phyloP scores from a whole-genome alignment of 352 stramenopile genomes.

The Phytopythium litorale region DNA sequence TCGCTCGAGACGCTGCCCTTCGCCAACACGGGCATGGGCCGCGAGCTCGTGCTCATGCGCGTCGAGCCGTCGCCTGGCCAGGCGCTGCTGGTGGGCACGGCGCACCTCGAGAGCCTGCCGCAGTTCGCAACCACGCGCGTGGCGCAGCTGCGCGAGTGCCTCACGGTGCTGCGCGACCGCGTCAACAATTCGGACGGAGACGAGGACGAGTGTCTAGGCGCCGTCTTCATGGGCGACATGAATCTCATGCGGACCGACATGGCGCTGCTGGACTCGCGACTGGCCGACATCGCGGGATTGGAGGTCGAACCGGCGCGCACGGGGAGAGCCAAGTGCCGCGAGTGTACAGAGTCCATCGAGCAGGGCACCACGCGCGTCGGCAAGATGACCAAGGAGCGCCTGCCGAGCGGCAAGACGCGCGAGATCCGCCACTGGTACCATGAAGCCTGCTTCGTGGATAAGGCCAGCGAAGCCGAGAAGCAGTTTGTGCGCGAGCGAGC shows the following conservation, averaged over 20 bases:
- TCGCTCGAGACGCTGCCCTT: slow-evolving; percentile 62
- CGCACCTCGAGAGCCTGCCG: slow-evolving; percentile 70
- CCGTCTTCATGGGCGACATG: slow-evolving; percentile 75
- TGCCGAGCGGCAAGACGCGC: slow-evolving; percentile 35
- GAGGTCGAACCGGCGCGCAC: slow-evolving; percentile 52
- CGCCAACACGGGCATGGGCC: slow-evolving; percentile 65
- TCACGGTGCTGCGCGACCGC: slow-evolving; percentile 39
- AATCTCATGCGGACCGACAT: slow-evolving; percentile 63
- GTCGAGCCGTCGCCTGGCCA: slow-evolving; percentile 41
- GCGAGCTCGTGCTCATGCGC: slow-evolving; percentile 58
- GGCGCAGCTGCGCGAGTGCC: slow-evolving; percentile 50
- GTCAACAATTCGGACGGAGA: slow-evolving; percentile 22
- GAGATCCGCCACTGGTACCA: slow-evolving; percentile 67
- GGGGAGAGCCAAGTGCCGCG: slow-evolving; percentile 48
- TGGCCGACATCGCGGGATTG: slow-evolving; percentile 30
- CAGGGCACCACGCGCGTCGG: slow-evolving; percentile 50
- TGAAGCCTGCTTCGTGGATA: slow-evolving; percentile 38
- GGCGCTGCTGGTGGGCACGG: slow-evolving; percentile 57
- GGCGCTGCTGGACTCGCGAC: slow-evolving; percentile 43
- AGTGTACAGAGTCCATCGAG: slow-evolving; percentile 38
- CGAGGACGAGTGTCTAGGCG: slow-evolving; percentile 35
- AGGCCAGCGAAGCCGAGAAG: slow-evolving; percentile 38
- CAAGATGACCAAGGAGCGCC: slow-evolving; percentile 37
- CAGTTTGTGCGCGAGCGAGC: slow-evolving; percentile 19
- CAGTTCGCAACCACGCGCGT: slow-evolving; percentile 43